phyloP scores from a whole-genome alignment of 495 filamentous ascomycete species.

The Penicillium chermesinum region DNA sequence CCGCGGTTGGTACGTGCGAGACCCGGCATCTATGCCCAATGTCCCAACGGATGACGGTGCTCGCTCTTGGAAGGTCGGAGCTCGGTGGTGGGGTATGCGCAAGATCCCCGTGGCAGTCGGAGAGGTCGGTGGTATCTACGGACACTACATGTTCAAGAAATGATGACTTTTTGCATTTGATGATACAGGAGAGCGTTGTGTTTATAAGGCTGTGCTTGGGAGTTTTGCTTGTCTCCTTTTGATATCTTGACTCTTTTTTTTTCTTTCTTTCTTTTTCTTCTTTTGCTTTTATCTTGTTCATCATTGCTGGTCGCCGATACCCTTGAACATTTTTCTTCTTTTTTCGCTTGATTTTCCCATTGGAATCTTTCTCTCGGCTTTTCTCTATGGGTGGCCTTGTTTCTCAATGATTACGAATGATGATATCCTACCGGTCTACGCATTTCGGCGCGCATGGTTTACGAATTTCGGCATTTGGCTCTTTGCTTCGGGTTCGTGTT shows the following conservation, averaged over 20 bases:
- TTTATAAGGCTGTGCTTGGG: too few species aligned
- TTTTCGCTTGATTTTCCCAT: conserved; percentile 3
- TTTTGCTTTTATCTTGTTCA: conserved; percentile 7
- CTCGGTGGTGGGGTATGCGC: conserved; percentile 81
- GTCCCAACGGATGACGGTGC: conserved; percentile 43
- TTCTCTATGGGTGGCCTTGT: conserved; percentile 6
- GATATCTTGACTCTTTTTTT: too few species aligned
- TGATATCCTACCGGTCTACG: conserved; percentile 29
- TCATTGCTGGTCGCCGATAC: conserved; percentile 19
- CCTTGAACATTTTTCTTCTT: conserved; percentile 16
- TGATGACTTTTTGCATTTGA: too few species aligned
- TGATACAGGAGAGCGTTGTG: too few species aligned
- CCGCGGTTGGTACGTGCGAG: conserved; percentile 65
- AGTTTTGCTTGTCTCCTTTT: too few species aligned
- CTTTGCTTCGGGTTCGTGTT: conserved; percentile 30
- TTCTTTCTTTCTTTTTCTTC: conserved; percentile 10
- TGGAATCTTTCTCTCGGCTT: too few species aligned
- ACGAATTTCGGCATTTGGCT: conserved; percentile 32
- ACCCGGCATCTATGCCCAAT: conserved; percentile 35
- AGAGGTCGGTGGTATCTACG: conserved; percentile 82
- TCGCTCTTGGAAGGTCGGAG: conserved; percentile 82
- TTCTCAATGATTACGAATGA: conserved; percentile 25
- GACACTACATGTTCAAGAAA: conserved; percentile 77
- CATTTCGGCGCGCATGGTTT: conserved; percentile 31
- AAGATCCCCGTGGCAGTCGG: conserved; percentile 75